Base-by-base conservation (phyloP, 306 rosid species). In the Inga leiocalycina region DNA sequence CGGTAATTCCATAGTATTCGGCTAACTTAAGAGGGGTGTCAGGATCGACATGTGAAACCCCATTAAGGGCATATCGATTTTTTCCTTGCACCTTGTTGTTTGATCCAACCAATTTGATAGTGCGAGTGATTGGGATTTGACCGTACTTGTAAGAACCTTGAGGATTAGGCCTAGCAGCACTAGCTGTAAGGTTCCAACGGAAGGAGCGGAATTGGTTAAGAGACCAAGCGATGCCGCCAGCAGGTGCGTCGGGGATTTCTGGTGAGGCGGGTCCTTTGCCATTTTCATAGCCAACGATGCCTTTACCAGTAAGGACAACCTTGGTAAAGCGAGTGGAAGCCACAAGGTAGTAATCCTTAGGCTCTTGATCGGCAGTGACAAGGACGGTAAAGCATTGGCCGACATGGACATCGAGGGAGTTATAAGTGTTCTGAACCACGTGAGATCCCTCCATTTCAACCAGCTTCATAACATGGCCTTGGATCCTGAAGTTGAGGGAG, bases 161-260 rank as follows among this genome's bases (percentile, higher is more conserved):
- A 17, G 48, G 74, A 10, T 69, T 69, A 39, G 74, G 74, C 16
- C 74, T 69, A 3, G 74, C 74, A 8, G 74, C 74, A 69, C 74
- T 69, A 12, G 74, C 74, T 0, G 74, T 39, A 7, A 69, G 74
- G 49, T 69, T 69, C 74, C 74, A 69, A 0, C 74, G 27, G 30
- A 69, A 69, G 10, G 49, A 37, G 3, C 74, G 48, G 3, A 69
- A 69, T 4, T 69, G 49, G 74, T 69, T 69, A 3, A 69, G 3
- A 19, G 74, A 69, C 74, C 49, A 37, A 19, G 74, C 74, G 41
- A 37, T 37, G 0, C 10, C 0, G 4, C 74, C 74, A 8, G 10
- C 49, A 1, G 74, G 74, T 16, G 74, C 74, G 3, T 69, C 49
- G 5, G 74, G 74, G 8, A 69, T 8, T 2, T 35, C 72, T 0